Evolutionary conservation across 352 stramenopile genomes (phyloP), one percentile per base, ranked within the genome.

Genomic region (Pythium monospermum): DNA sequence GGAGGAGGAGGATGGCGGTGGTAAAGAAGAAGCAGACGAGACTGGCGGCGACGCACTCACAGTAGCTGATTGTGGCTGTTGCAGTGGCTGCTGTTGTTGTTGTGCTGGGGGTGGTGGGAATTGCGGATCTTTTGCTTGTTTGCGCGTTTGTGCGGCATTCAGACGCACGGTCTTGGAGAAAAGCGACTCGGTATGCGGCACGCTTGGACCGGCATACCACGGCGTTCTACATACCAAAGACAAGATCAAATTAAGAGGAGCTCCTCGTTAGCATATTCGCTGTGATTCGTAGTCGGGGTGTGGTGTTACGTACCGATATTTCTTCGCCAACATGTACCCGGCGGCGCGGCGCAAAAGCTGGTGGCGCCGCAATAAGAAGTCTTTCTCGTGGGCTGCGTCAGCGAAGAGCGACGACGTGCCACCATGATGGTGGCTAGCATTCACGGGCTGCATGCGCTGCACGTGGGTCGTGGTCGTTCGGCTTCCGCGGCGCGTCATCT

Each of bases 221-320:
- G 57, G 26, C n/a, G 55, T 44, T 38, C 55, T 63, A 36, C 4
- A 36, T 16, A 35, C n/a, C 12, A 6, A 53, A 23, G 37, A 28
- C 18, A 25, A n/a, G n/a, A n/a, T n/a, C n/a, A n/a, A n/a, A n/a
- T n/a, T n/a, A n/a, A n/a, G n/a, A n/a, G n/a, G n/a, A n/a, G n/a
- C n/a, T n/a, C n/a, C n/a, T n/a, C n/a, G n/a, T n/a, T n/a, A n/a
- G n/a, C n/a, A n/a, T n/a, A n/a, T n/a, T n/a, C n/a, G n/a, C n/a
- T n/a, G n/a, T n/a, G n/a, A n/a, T n/a, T n/a, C n/a, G n/a, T n/a
- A n/a, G n/a, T n/a, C n/a, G n/a, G n/a, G n/a, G n/a, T n/a, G n/a
- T n/a, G n/a, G n/a, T n/a, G n/a, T n/a, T n/a, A n/a, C 61, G 44
- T 65, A 86, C 64, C 77, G 64, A 48, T 89, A 87, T 55, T 87